These are phyloP conservation scores for Penicillium odoratum DNA, from an alignment of 495 filamentous ascomycete genomes.

Conservation along the genomic window DNA sequence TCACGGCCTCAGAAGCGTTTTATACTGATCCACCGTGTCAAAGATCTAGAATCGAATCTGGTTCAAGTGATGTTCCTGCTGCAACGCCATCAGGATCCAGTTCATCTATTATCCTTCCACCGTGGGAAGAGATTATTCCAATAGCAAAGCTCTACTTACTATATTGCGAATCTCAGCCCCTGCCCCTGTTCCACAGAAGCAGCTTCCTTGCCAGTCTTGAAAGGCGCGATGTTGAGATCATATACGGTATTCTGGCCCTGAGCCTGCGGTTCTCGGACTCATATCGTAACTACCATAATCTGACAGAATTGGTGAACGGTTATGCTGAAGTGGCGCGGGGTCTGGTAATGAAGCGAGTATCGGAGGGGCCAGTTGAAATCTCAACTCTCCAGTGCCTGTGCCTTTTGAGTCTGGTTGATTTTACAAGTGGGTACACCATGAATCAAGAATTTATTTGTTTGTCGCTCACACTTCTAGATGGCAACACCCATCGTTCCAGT, in stretches of 20 bases:
- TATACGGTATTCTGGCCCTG: constrained; percentile 44
- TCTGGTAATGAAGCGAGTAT: constrained; percentile 43
- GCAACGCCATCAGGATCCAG: constrained; percentile 6
- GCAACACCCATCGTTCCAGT: constrained; percentile 48
- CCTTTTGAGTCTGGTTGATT: constrained; percentile 48
- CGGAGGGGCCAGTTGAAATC: constrained; percentile 46
- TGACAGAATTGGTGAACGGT: constrained; percentile 24
- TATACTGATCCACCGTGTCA: neutral
- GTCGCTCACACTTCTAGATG: constrained; percentile 32
- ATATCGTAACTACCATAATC: constrained; percentile 14
- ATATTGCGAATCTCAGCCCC: constrained; percentile 49
- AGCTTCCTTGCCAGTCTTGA: constrained; percentile 38
- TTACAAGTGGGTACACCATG: constrained; percentile 36
- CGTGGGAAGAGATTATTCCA: constrained; percentile 41
- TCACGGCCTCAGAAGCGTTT: neutral
- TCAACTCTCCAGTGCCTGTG: constrained; percentile 50
- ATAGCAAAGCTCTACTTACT: constrained; percentile 42
- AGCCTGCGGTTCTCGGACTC: constrained; percentile 36
- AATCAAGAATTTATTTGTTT: neutral
- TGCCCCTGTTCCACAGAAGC: constrained; percentile 43
- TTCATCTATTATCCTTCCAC: constrained; percentile 27
- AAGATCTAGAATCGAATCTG: constrained; percentile 10
- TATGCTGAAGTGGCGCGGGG: constrained; percentile 47
- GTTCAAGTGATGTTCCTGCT: neutral
- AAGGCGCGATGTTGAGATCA: constrained; percentile 39